Conservation (phyloP, 345 rosid genomes). For the Eucalyptus dawsonii region DNA sequence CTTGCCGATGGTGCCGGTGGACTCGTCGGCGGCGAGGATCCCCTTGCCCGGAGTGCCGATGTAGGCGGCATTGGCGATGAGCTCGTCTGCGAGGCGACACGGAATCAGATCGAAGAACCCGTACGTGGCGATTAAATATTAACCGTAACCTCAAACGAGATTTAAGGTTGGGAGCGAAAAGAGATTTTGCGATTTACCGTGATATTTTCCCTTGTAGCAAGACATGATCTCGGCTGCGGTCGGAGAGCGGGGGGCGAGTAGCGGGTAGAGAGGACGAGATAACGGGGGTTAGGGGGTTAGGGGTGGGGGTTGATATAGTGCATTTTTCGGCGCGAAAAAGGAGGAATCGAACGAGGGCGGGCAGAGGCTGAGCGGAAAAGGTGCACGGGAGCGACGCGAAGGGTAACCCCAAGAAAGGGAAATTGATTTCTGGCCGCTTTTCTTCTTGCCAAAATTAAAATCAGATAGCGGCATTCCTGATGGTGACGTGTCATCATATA, state of each 20-base stretch:
- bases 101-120: background rate
- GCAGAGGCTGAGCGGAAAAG: background rate
- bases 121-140: background rate
- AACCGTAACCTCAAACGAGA: background rate
- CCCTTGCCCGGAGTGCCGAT: slow-evolving; percentile 5
- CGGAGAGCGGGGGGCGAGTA: background rate
- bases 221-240: background rate
- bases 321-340: background rate
- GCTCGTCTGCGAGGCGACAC: background rate
- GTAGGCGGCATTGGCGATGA: slow-evolving; percentile 1
- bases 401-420: background rate
- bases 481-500: background rate
- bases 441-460: background rate
- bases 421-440: background rate
- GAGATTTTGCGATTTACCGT: background rate
- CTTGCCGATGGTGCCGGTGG: slow-evolving; percentile 6
- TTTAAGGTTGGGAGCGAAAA: background rate
- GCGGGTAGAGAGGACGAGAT: background rate
- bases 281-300: background rate
- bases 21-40: slow-evolving; percentile 2
- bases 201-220: slow-evolving; percentile 4
- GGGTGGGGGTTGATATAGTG: background rate
- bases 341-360: background rate
- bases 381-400: no score
- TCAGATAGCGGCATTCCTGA: background rate